Base-by-base conservation (phyloP, 2,329 filamentous ascomycete genomes). In the Claviceps spartinae region DNA sequence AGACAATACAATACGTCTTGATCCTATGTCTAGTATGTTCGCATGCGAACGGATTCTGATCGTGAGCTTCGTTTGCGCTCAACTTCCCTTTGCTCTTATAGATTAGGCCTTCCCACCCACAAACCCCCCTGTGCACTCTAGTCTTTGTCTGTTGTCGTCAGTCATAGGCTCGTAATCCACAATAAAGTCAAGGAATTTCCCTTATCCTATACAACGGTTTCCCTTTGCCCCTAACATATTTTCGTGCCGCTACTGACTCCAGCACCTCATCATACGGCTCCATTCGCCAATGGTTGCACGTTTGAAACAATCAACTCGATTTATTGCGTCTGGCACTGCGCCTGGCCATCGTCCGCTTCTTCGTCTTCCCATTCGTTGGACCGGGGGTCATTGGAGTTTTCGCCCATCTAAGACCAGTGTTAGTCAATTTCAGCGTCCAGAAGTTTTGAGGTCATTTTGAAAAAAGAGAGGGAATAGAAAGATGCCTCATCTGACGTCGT, bases 321-420 rank as follows among this genome's bases (percentile, higher is more conserved):
- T 74, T 80, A 88, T 72, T 88, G 84, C 53, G 83, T 81, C 56
- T 83, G 80, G 62, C 86, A 90, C 66, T 90, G 86, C 30, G 85
- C 74, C 53, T 74, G 73, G 42, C 75, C 80, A 5, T 76, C 82
- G 0, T 81, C 83, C 30, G 82, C 84, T 26, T 86, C 83, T 44
- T 86, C 83, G 50, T 85, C 82, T 69, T 85, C 83, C 77, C 84
- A 87, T 13, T 79, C 80, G 54, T 75, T 75, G 46, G 76, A 81
- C 52, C 83, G 72, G 18, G 83, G 79, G 61, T 88, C 85, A 51
- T 78, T 82, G 2, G 82, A 82, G 57, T 78, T 79, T 49, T 81
- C 83, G 48, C 86, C 86, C 74, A 89, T 89, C 72, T 84, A 54
- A 34, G 44, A 38, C 2, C 13, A 16, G 11, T 48, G 56, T 69